Conservation (phyloP, 2,329 filamentous ascomycete species). For the Didymellaceae sp. region DNA sequence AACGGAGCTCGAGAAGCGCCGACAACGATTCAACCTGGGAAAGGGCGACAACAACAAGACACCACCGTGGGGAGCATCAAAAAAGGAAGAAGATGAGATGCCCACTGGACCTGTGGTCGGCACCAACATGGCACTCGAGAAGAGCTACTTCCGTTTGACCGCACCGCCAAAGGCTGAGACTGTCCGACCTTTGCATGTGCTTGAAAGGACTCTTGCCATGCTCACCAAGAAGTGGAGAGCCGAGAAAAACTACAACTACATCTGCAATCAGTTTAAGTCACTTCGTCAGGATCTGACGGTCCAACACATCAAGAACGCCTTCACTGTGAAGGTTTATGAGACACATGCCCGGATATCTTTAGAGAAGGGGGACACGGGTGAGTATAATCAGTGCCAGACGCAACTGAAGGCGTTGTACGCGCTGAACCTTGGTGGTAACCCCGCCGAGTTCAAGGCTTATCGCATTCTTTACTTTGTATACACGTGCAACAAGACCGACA, state of each 20-base stretch:
- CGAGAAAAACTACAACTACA: conserved; percentile 94
- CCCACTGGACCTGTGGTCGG: conserved; percentile 77
- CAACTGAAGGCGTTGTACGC: conserved; percentile 92
- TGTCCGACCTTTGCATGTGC: conserved; percentile 81
- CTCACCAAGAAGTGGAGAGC: conserved; percentile 94
- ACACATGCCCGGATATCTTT: conserved; percentile 96
- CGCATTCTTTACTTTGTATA: conserved; percentile 99
- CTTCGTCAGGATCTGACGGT: conserved; percentile 97
- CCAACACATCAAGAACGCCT: conserved; percentile 94
- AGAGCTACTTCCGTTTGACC: conserved; percentile 92
- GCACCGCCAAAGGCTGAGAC: conserved; percentile 85
- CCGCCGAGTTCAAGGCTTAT: conserved; percentile 97
- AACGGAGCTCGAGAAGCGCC: conserved; percentile 84
- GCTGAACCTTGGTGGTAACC: conserved; percentile 84
- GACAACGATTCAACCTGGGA: conserved; percentile 77
- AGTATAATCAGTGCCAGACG: conserved; percentile 99
- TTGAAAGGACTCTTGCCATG: conserved; percentile 84
- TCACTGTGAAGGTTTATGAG: conserved; percentile 96
- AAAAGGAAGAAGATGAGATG: conserved; percentile 57
- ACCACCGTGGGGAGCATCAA: conserved; percentile 55
- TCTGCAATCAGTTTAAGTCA: conserved; percentile 99
- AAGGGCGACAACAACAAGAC: conserved; percentile 61
- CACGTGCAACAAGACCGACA: conserved; percentile 95
- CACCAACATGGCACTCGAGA: conserved; percentile 83
- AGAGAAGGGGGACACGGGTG: conserved; percentile 98